Base-by-base conservation (phyloP, 257 asterid genomes). In the Hygrophila difformis region DNA sequence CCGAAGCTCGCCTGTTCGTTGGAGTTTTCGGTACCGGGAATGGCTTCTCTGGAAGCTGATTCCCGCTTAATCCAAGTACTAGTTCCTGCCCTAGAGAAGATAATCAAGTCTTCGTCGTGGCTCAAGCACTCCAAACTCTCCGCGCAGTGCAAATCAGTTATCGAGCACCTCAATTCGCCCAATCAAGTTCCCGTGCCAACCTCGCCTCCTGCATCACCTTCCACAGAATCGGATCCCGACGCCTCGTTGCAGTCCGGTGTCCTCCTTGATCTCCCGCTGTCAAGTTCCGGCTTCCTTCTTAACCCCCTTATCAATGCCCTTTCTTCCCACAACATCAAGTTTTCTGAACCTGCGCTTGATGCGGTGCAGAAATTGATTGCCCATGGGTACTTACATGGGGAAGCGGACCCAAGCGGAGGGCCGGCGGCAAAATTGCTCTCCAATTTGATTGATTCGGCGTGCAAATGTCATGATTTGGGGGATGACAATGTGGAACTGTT, bases 21-120 rank as follows among this genome's bases (percentile, higher is more conserved):
- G n/a, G n/a, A n/a, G n/a, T n/a, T n/a, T n/a, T n/a, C n/a, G n/a
- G n/a, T n/a, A n/a, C 64, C 65, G 91, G 93, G 88, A 76, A 84
- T 81, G 95, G 97, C 92, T 78, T 84, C 97, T 49, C 34, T 73
- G 76, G 95, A 85, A 68, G 93, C 81, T 74, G 93, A 85, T 82
- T 85, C 98, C 87, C 98, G 96, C 65, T 67, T 91, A 18, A 63
- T 28, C 40, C 79, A 60, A 69, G 72, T 82, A 54, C 63, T 91
- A 2, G 23, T 80, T 66, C 93, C 96, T 19, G 85, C 95, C 47
- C 72, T 86, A 51, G 98, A 91, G 16, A 91, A 91, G 77, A 86
- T 91, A 60, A 61, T 67, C 24, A 91, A 91, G 55, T 80, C 69
- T 50, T 92, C 89, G 11, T 82, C 96, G 0, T 91, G 98, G 98